Evolutionary conservation across 768 basidiomycete genomes (phyloP).

Genomic region (Cubamyces sp.): DNA sequence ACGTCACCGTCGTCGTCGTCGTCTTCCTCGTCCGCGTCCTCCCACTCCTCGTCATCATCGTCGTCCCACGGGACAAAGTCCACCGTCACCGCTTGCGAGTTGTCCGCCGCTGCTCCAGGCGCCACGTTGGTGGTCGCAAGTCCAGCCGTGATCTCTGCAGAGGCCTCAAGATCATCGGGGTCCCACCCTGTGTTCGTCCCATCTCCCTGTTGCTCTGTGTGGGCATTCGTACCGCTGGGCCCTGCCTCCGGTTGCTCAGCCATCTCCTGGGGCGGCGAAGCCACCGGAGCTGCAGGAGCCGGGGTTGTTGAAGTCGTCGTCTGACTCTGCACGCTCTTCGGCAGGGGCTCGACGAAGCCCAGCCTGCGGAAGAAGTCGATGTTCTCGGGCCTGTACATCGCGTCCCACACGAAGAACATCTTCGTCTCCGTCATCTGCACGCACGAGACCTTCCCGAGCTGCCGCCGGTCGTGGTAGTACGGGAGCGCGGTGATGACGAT

Average conservation of each 20-base stretch:
- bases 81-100: neutral
- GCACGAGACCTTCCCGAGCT: slow-evolving; percentile 31
- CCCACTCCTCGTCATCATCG: slow-evolving; percentile 11
- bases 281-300: too few species aligned
- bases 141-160: too few species aligned
- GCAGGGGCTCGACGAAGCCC: slow-evolving; percentile 4
- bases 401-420: slow-evolving; percentile 33
- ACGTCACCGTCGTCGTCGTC: neutral
- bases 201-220: too few species aligned
- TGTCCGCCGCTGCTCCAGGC: too few species aligned
- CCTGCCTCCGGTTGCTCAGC: neutral
- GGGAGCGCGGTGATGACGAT: slow-evolving; percentile 26
- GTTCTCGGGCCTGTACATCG: slow-evolving; percentile 19
- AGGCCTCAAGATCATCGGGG: too few species aligned
- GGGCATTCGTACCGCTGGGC: neutral
- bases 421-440: slow-evolving; percentile 35
- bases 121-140: too few species aligned
- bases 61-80: neutral
- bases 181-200: too few species aligned
- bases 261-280: too few species aligned
- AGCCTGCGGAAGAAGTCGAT: slow-evolving; percentile 14
- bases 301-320: neutral
- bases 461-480: slow-evolving; percentile 20
- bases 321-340: neutral
- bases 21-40: slow-evolving; percentile 7